phyloP scores from a whole-genome alignment of 2,329 filamentous ascomycete genomes.

The Chrysoporthe cubensis region DNA sequence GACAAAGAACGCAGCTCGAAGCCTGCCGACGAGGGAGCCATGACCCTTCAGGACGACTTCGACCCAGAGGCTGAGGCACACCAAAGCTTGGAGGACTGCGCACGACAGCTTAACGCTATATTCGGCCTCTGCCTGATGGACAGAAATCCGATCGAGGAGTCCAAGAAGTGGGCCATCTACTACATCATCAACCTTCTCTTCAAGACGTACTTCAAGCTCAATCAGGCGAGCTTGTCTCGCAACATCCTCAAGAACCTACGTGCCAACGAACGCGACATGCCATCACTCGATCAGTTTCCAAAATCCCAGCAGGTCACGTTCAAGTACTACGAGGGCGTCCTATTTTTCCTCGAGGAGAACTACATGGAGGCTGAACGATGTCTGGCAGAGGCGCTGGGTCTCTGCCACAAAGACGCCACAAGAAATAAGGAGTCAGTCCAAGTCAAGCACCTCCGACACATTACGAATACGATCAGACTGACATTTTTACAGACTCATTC shows the following conservation, averaged over 20 bases:
- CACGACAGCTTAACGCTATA: constrained; percentile 86
- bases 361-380: constrained; percentile 83
- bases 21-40: constrained; percentile 43
- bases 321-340: constrained; percentile 92
- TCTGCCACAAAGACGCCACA: constrained; percentile 73
- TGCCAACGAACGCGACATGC: constrained; percentile 80
- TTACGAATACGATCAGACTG: constrained; percentile 26
- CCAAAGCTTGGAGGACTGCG: constrained; percentile 87
- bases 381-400: constrained; percentile 78
- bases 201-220: constrained; percentile 98
- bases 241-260: constrained; percentile 85
- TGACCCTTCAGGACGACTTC: constrained; percentile 77
- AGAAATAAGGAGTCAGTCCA: constrained; percentile 77
- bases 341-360: constrained; percentile 94
- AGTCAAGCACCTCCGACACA: constrained; percentile 3
- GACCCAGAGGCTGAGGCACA: constrained; percentile 76
- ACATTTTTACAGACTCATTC: constrained; percentile 67
- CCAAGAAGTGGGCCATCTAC: constrained; percentile 97
- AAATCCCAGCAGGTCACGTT: constrained; percentile 93
- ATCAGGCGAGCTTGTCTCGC: constrained; percentile 85
- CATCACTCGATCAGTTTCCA: constrained; percentile 77
- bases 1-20: constrained; percentile 67
- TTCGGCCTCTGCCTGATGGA: constrained; percentile 91
- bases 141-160: constrained; percentile 85
- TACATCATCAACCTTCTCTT: constrained; percentile 93